Percentiles rank a stretch among this genome's conserved stretches.
These are phyloP conservation scores for Tulasnella sp. DNA, from an alignment of 768 basidiomycete species.

Conservation along the genomic window DNA sequence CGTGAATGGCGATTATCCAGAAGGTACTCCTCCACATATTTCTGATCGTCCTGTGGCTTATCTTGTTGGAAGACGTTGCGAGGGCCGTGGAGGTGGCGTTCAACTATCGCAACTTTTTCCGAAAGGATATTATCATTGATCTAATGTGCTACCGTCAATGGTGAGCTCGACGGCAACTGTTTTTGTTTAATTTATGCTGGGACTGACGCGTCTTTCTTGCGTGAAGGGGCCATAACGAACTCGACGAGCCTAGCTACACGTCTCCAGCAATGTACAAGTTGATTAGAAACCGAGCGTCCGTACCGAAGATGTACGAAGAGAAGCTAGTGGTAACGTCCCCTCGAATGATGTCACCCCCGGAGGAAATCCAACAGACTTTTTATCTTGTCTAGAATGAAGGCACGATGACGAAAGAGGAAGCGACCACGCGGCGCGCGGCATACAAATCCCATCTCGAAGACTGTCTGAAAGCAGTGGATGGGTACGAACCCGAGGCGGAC, in stretches of 20 bases:
- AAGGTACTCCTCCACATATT: conserved; percentile 35
- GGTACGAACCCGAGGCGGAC: conserved; percentile 39
- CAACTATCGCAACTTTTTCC: conserved; percentile 73
- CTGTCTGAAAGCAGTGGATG: conserved; percentile 39
- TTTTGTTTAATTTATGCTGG: background rate
- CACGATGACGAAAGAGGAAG: conserved; percentile 39
- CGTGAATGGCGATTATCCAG: conserved; percentile 83
- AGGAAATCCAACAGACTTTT: background rate
- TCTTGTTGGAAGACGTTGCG: conserved; percentile 49
- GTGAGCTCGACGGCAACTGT: conserved; percentile 29
- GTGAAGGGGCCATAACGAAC: conserved; percentile 78
- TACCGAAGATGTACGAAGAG: conserved; percentile 71
- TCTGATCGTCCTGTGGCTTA: background rate
- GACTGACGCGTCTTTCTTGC: background rate
- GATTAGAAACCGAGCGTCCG: conserved; percentile 62
- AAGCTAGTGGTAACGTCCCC: conserved; percentile 50
- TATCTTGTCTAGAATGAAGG: conserved; percentile 33
- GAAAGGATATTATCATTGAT: conserved; percentile 85
- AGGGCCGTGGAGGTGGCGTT: conserved; percentile 82
- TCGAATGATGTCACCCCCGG: background rate
- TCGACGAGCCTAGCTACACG: conserved; percentile 77
- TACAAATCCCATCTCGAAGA: conserved; percentile 55
- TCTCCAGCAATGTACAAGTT: conserved; percentile 85
- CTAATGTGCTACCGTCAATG: conserved; percentile 79
- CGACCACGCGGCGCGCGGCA: conserved; percentile 38